Evolutionary conservation across 805 yeast species (phyloP).

Genomic region (Phaffomyces antillensis): DNA sequence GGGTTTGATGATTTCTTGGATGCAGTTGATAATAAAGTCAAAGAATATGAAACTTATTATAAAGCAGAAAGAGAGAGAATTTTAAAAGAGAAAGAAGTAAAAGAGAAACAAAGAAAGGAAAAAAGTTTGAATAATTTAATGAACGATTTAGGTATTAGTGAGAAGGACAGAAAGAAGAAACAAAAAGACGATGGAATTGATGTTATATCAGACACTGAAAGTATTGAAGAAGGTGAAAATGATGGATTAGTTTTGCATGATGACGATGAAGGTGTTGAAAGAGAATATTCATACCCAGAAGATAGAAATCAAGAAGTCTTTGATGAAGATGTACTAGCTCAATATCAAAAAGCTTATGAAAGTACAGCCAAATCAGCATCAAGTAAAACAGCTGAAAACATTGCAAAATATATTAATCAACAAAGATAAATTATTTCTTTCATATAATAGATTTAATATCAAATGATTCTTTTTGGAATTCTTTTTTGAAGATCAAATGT

Average conservation of each 20-base stretch:
- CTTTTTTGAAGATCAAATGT: conserved; percentile 52
- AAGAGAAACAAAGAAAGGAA: conserved; percentile 66
- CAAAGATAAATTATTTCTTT: background rate
- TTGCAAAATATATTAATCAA: conserved; percentile 57
- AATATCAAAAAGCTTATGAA: conserved; percentile 71
- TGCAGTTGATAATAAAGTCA: conserved; percentile 82
- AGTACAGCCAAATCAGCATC: conserved; percentile 53
- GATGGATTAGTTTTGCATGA: conserved; percentile 36
- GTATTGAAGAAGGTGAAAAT: conserved; percentile 35
- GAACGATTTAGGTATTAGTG: conserved; percentile 76
- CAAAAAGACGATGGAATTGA: conserved; percentile 36
- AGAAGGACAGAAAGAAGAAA: conserved; percentile 31
- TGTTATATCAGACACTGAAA: conserved; percentile 47
- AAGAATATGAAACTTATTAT: conserved; percentile 79
- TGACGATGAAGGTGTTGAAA: conserved; percentile 45
- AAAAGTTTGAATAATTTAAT: conserved; percentile 64
- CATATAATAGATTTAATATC: conserved; percentile 3
- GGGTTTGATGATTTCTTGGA: conserved; percentile 88
- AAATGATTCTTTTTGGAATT: conserved; percentile 16
- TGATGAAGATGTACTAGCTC: conserved; percentile 46
- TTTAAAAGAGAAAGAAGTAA: conserved; percentile 65
- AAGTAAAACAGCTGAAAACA: conserved; percentile 62
- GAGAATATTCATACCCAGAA: conserved; percentile 68
- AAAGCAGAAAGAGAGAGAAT: conserved; percentile 82
- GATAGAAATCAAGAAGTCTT: conserved; percentile 57